Percentiles rank a stretch among this genome's conserved stretches.
phyloP scores from a whole-genome alignment of 1,284 basidiomycete genomes.

The Irpex sp. region DNA sequence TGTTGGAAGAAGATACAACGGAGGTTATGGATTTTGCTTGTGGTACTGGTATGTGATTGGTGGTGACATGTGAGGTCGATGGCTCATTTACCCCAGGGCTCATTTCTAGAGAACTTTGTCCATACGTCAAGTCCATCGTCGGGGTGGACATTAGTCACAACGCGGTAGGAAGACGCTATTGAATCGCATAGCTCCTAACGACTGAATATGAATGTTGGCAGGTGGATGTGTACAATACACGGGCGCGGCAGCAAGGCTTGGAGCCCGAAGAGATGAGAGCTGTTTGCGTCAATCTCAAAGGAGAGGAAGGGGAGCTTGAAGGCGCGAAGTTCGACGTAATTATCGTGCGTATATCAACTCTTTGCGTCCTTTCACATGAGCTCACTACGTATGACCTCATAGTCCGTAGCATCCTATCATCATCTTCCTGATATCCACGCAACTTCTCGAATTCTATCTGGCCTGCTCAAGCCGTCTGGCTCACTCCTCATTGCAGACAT shows the following conservation, averaged over 20 bases:
- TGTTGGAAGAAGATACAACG: slow-evolving; percentile 58
- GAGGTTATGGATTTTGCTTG: slow-evolving; percentile 74
- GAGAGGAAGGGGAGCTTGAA: slow-evolving; percentile 49
- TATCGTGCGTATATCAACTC: slow-evolving; percentile 43
- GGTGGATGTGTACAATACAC: slow-evolving; percentile 18
- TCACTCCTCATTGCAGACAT: slow-evolving; percentile 62
- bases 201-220: no score
- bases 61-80: background rate
- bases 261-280: slow-evolving; percentile 62
- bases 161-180: background rate
- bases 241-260: slow-evolving; percentile 61
- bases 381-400: background rate
- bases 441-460: slow-evolving; percentile 56
- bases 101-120: slow-evolving; percentile 59
- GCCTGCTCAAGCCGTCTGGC: slow-evolving; percentile 65
- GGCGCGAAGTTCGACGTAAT: slow-evolving; percentile 66
- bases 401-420: slow-evolving; percentile 75
- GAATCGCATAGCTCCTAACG: no score
- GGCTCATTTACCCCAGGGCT: background rate
- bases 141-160: slow-evolving; percentile 71
- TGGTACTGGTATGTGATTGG: slow-evolving; percentile 60
- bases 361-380: slow-evolving; percentile 1
- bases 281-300: slow-evolving; percentile 52
- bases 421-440: slow-evolving; percentile 59
- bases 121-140: slow-evolving; percentile 59